Percentiles rank a stretch among this genome's conserved stretches.
These are phyloP conservation scores for Smallanthus sonchifolius DNA, from an alignment of 129 eudicot genomes.

Conservation along the genomic window DNA sequence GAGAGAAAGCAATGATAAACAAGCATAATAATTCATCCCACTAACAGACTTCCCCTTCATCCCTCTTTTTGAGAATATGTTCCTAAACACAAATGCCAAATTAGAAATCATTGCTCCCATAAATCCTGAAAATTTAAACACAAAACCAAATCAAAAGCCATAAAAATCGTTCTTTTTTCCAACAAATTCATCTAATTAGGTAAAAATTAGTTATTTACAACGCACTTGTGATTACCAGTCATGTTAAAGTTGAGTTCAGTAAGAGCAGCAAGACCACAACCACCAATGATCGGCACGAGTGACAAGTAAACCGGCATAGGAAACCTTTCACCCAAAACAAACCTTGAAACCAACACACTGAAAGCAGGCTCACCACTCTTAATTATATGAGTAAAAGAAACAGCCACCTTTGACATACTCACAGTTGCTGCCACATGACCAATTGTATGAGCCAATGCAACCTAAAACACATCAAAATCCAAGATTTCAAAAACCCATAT, in stretches of 20 bases:
- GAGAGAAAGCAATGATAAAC: conserved; percentile 65
- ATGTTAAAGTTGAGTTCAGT: conserved; percentile 76
- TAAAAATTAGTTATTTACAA: conserved; percentile 5
- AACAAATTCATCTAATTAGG: background rate
- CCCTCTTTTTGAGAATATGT: conserved; percentile 67
- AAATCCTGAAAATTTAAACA: conserved; percentile 42
- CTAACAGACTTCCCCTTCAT: conserved; percentile 82
- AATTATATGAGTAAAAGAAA: conserved; percentile 68
- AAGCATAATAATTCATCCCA: conserved; percentile 84
- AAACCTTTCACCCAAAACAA: conserved; percentile 63
- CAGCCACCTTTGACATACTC: conserved; percentile 82
- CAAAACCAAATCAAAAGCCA: conserved; percentile 11
- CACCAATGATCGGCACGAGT: conserved; percentile 64
- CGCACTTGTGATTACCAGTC: conserved; percentile 47
- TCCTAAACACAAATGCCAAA: conserved; percentile 70
- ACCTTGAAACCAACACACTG: conserved; percentile 65
- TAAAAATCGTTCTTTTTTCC: background rate
- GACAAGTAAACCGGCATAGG: conserved; percentile 65
- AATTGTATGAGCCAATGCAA: conserved; percentile 80
- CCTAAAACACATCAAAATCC: conserved; percentile 34
- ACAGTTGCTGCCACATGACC: conserved; percentile 84
- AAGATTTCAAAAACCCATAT: background rate
- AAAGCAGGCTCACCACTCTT: conserved; percentile 82
- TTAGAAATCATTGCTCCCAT: conserved; percentile 86
- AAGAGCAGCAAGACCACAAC: conserved; percentile 67